Percentiles rank a stretch among this genome's conserved stretches.
Evolutionary conservation across 2,329 filamentous ascomycete species (phyloP).

Genomic region (Sporothrix protearum): DNA sequence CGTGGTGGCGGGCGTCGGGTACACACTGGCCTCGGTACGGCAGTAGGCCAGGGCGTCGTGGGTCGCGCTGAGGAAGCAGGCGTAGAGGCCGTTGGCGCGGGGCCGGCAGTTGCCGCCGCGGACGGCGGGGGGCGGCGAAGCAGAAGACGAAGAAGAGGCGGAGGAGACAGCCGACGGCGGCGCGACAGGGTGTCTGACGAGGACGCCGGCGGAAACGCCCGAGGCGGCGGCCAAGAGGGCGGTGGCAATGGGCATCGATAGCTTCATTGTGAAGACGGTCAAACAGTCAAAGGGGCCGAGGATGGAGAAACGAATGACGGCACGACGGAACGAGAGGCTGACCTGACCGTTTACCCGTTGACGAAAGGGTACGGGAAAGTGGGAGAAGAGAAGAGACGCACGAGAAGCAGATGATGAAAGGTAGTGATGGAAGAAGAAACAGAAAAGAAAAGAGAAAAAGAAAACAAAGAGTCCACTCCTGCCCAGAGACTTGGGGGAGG

Average conservation of each 20-base stretch:
- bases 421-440: not conserved
- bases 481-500: not conserved
- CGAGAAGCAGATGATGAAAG: not conserved
- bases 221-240: not conserved
- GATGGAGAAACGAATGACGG: not conserved
- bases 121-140: not conserved
- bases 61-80: not conserved
- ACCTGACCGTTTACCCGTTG: not conserved
- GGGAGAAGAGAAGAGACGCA: not conserved
- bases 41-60: slow-evolving; percentile 3
- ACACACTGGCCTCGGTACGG: slow-evolving; percentile 6
- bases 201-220: not conserved
- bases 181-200: not conserved
- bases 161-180: not conserved
- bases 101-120: not conserved
- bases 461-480: not conserved
- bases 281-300: too few relatives aligned
- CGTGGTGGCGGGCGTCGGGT: not conserved
- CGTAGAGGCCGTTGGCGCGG: not conserved
- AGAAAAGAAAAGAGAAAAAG: not conserved
- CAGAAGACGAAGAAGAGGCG: not conserved
- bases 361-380: not conserved
- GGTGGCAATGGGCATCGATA: not conserved
- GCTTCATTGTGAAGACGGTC: not conserved
- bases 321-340: not conserved